Evolutionary conservation across 2,329 filamentous ascomycete species (phyloP).

Genomic region (Penicillium sp.): DNA sequence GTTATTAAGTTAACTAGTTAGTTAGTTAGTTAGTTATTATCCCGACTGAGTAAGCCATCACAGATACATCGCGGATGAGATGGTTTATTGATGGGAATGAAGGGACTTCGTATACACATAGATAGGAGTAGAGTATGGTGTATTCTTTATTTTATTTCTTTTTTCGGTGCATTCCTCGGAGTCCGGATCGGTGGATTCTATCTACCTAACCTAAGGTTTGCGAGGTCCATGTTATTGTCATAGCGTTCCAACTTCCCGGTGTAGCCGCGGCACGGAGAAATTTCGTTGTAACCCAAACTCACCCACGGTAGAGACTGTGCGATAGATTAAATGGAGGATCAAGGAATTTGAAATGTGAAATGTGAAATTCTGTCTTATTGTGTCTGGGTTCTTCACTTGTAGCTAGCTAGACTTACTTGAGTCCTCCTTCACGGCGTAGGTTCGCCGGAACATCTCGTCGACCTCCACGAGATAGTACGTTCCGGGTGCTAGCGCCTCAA

Average conservation of each 20-base stretch:
- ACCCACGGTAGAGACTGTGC: not conserved
- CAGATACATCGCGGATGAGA: not conserved
- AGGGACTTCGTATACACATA: not conserved
- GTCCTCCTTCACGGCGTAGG: constrained; percentile 3
- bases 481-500: constrained; percentile 4
- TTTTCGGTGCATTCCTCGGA: not conserved
- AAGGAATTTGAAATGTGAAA: not conserved
- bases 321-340: not conserved
- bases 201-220: too few relatives aligned
- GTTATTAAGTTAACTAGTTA: too few relatives aligned
- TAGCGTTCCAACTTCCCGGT: too few relatives aligned
- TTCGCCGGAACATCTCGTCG: constrained; percentile 7
- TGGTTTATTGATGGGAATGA: too few relatives aligned
- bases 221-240: not conserved
- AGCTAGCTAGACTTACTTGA: not conserved
- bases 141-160: too few relatives aligned
- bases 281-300: constrained; percentile 1
- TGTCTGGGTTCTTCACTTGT: not conserved
- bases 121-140: not conserved
- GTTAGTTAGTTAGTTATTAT: too few relatives aligned
- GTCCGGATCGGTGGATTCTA: not conserved
- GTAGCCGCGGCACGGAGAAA: not conserved
- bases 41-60: too few relatives aligned
- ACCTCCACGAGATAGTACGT: constrained; percentile 9
- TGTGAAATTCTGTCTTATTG: not conserved